Conservation (phyloP, 1,284 basidiomycete species). For the Volvariella volvacea region DNA sequence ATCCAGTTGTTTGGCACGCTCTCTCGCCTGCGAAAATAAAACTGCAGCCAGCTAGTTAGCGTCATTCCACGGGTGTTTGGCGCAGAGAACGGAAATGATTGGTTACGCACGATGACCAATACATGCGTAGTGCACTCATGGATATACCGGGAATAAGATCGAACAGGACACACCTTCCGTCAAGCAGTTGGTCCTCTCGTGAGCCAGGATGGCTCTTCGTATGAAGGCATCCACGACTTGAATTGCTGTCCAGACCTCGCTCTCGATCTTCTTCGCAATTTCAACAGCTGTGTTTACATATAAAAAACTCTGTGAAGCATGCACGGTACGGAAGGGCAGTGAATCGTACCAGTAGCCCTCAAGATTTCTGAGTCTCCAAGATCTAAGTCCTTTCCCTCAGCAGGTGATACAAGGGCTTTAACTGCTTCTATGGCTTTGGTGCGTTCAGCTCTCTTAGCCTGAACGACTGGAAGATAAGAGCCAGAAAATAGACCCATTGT, state of each 20-base stretch:
- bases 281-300: slow-evolving; percentile 38
- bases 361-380: slow-evolving; percentile 16
- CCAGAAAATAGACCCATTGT: not conserved
- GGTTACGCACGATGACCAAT: not conserved
- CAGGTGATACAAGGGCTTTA: too few relatives aligned
- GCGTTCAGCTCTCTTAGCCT: slow-evolving; percentile 27
- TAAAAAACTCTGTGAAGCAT: not conserved
- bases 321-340: not conserved
- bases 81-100: not conserved
- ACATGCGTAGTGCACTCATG: too few relatives aligned
- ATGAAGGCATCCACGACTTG: slow-evolving; percentile 72
- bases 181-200: slow-evolving; percentile 65
- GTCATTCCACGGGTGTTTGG: not conserved
- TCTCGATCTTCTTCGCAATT: slow-evolving; percentile 53
- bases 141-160: too few relatives aligned
- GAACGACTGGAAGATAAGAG: slow-evolving; percentile 2
- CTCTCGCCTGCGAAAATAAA: slow-evolving; percentile 63
- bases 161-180: slow-evolving; percentile 69
- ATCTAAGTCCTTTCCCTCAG: slow-evolving; percentile 10
- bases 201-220: slow-evolving; percentile 55
- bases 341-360: slow-evolving; percentile 20
- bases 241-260: slow-evolving; percentile 66
- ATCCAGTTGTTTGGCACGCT: slow-evolving; percentile 59
- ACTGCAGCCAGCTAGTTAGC: slow-evolving; percentile 31
- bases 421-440: slow-evolving; percentile 21